These are phyloP conservation scores for Fusarium stilboides DNA, from an alignment of 2,329 filamentous ascomycete species.

Conservation along the genomic window DNA sequence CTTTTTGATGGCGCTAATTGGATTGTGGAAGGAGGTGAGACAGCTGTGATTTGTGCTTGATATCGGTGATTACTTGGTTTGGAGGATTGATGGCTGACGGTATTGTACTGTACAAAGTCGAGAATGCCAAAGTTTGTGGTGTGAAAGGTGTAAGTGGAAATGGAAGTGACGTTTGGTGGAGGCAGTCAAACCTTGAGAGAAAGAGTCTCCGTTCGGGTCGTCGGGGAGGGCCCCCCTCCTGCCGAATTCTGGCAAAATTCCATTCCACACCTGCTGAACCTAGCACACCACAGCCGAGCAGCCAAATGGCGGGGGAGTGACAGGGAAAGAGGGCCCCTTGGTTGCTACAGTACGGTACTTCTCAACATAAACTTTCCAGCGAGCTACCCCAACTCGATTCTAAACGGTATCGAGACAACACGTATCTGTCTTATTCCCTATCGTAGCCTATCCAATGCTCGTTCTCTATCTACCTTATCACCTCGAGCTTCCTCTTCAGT, in stretches of 20 bases:
- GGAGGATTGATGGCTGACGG: constrained; percentile 18
- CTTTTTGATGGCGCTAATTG: constrained; percentile 32
- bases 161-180: constrained; percentile 40
- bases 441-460: background rate
- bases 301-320: constrained; percentile 35
- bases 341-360: constrained; percentile 5
- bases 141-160: constrained; percentile 27
- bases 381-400: background rate
- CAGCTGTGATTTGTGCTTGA: constrained; percentile 32
- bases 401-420: background rate
- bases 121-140: constrained; percentile 17
- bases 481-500: background rate
- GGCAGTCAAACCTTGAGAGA: constrained; percentile 26
- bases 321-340: constrained; percentile 27
- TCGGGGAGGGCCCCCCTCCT: constrained; percentile 42
- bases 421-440: constrained; percentile 1
- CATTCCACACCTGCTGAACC: constrained; percentile 4
- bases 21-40: constrained; percentile 27
- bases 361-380: background rate
- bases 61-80: constrained; percentile 14
- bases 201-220: constrained; percentile 43
- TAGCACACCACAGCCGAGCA: background rate
- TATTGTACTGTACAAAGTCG: constrained; percentile 1
- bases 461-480: background rate
- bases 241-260: constrained; percentile 25